phyloP scores from a whole-genome alignment of 495 filamentous ascomycete species.

The Talaromyces trachyspermus region DNA sequence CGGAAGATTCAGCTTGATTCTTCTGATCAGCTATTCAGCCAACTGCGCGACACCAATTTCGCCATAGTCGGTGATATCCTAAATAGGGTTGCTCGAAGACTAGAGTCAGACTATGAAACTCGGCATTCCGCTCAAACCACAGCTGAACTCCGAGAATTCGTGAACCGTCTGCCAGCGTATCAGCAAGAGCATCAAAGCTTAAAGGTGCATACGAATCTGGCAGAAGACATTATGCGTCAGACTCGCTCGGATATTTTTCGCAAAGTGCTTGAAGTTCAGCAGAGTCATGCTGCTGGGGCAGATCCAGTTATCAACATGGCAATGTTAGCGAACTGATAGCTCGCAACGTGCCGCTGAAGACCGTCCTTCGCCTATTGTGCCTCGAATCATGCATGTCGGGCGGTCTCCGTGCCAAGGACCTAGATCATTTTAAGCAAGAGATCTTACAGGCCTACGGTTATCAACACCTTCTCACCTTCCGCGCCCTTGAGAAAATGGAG shows the following conservation, averaged over 20 bases:
- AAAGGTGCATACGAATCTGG: conserved; percentile 82
- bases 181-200: conserved; percentile 90
- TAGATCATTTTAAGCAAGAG: conserved; percentile 81
- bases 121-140: conserved; percentile 85
- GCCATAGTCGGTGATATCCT: conserved; percentile 83
- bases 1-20: conserved; percentile 86
- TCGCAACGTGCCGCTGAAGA: conserved; percentile 68
- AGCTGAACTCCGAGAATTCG: conserved; percentile 85
- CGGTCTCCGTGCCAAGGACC: conserved; percentile 77
- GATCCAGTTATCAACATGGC: conserved; percentile 83
- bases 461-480: conserved; percentile 85
- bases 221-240: conserved; percentile 89
- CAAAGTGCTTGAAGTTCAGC: conserved; percentile 84
- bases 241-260: conserved; percentile 84
- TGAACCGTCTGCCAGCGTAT: conserved; percentile 82
- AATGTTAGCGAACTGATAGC: conserved; percentile 89
- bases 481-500: conserved; percentile 83
- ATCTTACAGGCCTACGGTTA: conserved; percentile 91
- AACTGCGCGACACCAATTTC: conserved; percentile 89
- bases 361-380: conserved; percentile 77
- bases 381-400: conserved; percentile 85
- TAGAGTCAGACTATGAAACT: conserved; percentile 82
- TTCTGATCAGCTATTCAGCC: conserved; percentile 81
- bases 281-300: conserved; percentile 86
- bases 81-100: conserved; percentile 82